Conservation (phyloP, 805 yeast species). For the Komagataella populi region DNA sequence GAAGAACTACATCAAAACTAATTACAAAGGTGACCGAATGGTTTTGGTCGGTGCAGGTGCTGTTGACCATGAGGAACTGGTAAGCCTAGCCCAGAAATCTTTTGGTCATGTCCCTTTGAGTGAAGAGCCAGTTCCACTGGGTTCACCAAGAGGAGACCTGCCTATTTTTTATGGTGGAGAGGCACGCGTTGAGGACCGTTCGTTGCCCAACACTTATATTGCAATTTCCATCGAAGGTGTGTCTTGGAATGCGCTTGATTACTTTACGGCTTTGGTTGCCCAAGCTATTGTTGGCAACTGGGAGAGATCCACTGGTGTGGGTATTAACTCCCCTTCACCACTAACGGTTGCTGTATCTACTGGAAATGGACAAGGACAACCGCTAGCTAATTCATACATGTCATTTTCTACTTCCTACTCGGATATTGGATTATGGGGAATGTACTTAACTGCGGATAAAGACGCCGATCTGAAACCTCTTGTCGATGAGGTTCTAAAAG, state of each 20-base stretch:
- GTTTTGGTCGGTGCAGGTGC: constrained; percentile 96
- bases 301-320: constrained; percentile 87
- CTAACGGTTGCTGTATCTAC: constrained; percentile 45
- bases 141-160: constrained; percentile 56
- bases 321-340: constrained; percentile 76
- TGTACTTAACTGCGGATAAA: constrained; percentile 78
- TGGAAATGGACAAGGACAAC: constrained; percentile 36
- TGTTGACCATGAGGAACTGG: constrained; percentile 78
- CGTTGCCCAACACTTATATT: constrained; percentile 80
- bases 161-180: constrained; percentile 84
- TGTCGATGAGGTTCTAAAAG: constrained; percentile 63
- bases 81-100: constrained; percentile 56
- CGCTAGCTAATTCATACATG: constrained; percentile 88
- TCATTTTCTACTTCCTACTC: constrained; percentile 95
- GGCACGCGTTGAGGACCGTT: constrained; percentile 65
- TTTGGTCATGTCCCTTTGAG: constrained; percentile 59
- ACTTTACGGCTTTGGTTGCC: constrained; percentile 88
- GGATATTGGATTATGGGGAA: constrained; percentile 97
- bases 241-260: constrained; percentile 92
- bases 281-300: constrained; percentile 96
- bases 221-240: constrained; percentile 97
- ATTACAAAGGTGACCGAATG: constrained; percentile 95
- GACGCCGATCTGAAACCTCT: constrained; percentile 51
- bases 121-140: constrained; percentile 48
- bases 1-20: constrained; percentile 63